phyloP scores from a whole-genome alignment of 352 stramenopile species.

The Phytopythium montanum region DNA sequence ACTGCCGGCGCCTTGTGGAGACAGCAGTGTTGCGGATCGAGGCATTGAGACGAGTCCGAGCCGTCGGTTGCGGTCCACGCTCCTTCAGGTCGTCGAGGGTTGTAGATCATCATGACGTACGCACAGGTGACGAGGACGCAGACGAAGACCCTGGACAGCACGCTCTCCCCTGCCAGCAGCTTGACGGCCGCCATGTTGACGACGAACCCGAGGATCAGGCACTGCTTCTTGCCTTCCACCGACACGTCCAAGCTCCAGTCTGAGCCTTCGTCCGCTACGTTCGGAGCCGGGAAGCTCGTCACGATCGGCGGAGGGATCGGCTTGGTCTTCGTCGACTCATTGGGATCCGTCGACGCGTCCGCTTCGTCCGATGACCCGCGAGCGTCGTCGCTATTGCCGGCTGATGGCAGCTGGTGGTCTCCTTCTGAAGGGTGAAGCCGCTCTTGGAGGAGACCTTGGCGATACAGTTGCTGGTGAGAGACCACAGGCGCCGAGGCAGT shows the following conservation, averaged over 20 bases:
- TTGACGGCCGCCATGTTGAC: constrained; percentile 73
- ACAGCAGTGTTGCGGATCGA: constrained; percentile 44
- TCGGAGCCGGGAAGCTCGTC: constrained; percentile 28
- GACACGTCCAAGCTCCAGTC: constrained; percentile 52
- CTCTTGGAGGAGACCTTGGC: constrained; percentile 60
- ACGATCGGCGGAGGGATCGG: constrained; percentile 33
- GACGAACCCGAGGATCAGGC: constrained; percentile 71
- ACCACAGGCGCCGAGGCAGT: constrained; percentile 27
- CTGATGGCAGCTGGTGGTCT: not conserved
- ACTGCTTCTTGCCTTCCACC: constrained; percentile 66
- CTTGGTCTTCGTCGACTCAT: constrained; percentile 5
- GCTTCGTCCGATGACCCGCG: constrained; percentile 7
- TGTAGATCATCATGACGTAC: constrained; percentile 56
- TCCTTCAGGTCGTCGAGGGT: constrained; percentile 18
- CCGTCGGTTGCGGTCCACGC: constrained; percentile 8
- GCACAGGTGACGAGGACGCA: constrained; percentile 43
- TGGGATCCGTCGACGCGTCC: not conserved
- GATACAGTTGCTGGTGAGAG: constrained; percentile 77
- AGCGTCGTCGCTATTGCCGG: not conserved
- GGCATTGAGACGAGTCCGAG: constrained; percentile 17
- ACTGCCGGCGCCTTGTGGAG: constrained; percentile 28
- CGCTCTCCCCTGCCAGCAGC: constrained; percentile 58
- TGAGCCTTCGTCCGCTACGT: constrained; percentile 16
- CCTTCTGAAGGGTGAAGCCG: constrained; percentile 26
- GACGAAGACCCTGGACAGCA: constrained; percentile 59